These are phyloP conservation scores for Coniochaeta hoffmannii DNA, from an alignment of 2,329 filamentous ascomycete species.

Conservation along the genomic window DNA sequence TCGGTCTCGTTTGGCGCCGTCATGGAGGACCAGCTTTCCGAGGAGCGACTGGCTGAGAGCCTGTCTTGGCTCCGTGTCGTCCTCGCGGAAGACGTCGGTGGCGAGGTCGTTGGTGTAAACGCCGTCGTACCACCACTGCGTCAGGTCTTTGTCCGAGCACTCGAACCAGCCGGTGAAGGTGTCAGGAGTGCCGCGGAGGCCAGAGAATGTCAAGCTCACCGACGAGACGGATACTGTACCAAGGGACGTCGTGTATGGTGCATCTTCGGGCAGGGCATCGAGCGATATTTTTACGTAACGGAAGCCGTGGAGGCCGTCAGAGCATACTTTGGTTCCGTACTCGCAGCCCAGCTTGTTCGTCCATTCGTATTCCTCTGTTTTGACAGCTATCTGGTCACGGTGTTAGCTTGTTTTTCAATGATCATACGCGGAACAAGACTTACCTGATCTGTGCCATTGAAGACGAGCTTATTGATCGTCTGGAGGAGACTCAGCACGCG, in stretches of 20 bases:
- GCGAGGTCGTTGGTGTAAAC: slow-evolving; percentile 44
- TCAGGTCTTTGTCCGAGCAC: slow-evolving; percentile 39
- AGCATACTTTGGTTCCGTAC: slow-evolving; percentile 34
- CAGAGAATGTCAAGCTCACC: slow-evolving; percentile 33
- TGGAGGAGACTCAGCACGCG: not conserved
- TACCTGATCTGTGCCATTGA: slow-evolving; percentile 37
- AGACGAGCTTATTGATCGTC: slow-evolving; percentile 8
- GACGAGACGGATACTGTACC: slow-evolving; percentile 36
- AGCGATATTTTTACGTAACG: slow-evolving; percentile 42
- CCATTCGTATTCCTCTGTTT: slow-evolving; percentile 34
- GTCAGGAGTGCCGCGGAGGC: slow-evolving; percentile 37
- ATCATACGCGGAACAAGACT: slow-evolving; percentile 5
- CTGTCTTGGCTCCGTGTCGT: slow-evolving; percentile 40
- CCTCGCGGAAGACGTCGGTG: slow-evolving; percentile 35
- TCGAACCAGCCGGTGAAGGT: slow-evolving; percentile 45
- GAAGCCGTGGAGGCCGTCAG: slow-evolving; percentile 46
- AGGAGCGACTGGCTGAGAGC: slow-evolving; percentile 34
- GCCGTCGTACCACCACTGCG: slow-evolving; percentile 45
- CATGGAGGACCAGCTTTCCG: slow-evolving; percentile 38
- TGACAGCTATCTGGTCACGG: slow-evolving; percentile 32
- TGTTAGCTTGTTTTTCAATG: not conserved
- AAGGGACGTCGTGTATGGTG: slow-evolving; percentile 32
- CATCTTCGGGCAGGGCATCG: slow-evolving; percentile 33
- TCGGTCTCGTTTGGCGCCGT: slow-evolving; percentile 44
- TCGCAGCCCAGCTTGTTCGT: slow-evolving; percentile 35